These are phyloP conservation scores for Fusarium torreyae DNA, from an alignment of 2,329 filamentous ascomycete genomes.

Conservation along the genomic window DNA sequence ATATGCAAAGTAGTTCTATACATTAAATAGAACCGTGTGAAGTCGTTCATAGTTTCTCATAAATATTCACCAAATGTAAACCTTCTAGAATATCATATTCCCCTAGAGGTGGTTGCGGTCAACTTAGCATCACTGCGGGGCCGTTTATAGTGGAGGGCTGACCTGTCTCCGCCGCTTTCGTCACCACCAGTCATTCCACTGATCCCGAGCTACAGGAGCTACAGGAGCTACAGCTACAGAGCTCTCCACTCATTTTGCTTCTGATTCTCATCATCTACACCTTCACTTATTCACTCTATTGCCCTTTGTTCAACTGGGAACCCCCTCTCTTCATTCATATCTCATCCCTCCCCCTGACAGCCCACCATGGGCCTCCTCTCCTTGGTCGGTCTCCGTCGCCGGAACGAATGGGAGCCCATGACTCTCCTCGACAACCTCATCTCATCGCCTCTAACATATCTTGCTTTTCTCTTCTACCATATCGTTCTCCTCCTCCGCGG, in stretches of 20 bases:
- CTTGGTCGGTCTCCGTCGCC: constrained; percentile 64
- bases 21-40: too few relatives aligned
- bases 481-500: constrained; percentile 78
- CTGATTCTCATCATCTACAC: neutral
- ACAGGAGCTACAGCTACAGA: constrained; percentile 3
- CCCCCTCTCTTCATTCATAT: neutral
- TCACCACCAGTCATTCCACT: constrained; percentile 22
- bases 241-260: neutral
- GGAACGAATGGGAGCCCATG: constrained; percentile 63
- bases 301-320: neutral
- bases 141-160: constrained; percentile 1
- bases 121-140: constrained; percentile 38
- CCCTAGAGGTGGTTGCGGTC: constrained; percentile 22
- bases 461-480: constrained; percentile 75
- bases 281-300: neutral
- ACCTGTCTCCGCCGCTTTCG: constrained; percentile 23
- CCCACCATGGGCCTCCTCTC: constrained; percentile 62
- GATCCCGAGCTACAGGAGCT: neutral
- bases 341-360: neutral
- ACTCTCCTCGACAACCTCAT: constrained; percentile 75
- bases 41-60: too few relatives aligned
- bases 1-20: too few relatives aligned
- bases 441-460: constrained; percentile 75
- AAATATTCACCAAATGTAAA: neutral
- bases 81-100: neutral